Base-by-base conservation (phyloP, 768 basidiomycete genomes). In the Lentinula aciculospora region DNA sequence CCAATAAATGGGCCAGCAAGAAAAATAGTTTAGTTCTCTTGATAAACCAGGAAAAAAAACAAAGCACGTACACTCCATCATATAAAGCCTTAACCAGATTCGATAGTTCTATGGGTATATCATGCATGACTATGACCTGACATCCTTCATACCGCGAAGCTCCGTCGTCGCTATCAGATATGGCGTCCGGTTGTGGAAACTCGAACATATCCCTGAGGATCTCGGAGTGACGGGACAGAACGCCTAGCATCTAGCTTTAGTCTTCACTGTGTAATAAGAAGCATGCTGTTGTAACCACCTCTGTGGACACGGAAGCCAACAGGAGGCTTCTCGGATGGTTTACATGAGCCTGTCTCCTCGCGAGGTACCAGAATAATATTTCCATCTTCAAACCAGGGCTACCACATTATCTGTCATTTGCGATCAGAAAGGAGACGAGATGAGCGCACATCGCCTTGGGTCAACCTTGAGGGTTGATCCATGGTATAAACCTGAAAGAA, bases 341-440 rank as follows among this genome's bases (percentile, higher is more conserved):
- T 39, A 15, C 64, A 60, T 28, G 68, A 63, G 45, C 75, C 21
- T 23, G 28, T 4, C 12, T 47, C 72, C 32, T 74, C 66, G 6
- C 66, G 66, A 9, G 78, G 76, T 37, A 80, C 66, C 3, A 85
- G 72, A 17, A 84, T 68, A 47, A 84, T 73, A 64, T 84, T 85
- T 17, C 82, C 83, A 61, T 84, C 83, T 23, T 83, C 79, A 63
- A 85, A 82, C 80, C 79, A 84, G 15, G 80, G 81, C 69, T 82
- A 25, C 49, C 25, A 13, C 1, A 8, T 15, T 19, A 9, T 9
- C 21, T 19, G 19, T 44, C 3, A 44, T 1, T 21, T 21, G 12
- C 12, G 10, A 0, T 5, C 2, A 39, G 17, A 45, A 34, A n/a
- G 9, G 15, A 34, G n/a, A n/a, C 4, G 17, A 13, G n/a, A 57